Conservation (phyloP, 306 rosid genomes). For the Vicia faba region DNA sequence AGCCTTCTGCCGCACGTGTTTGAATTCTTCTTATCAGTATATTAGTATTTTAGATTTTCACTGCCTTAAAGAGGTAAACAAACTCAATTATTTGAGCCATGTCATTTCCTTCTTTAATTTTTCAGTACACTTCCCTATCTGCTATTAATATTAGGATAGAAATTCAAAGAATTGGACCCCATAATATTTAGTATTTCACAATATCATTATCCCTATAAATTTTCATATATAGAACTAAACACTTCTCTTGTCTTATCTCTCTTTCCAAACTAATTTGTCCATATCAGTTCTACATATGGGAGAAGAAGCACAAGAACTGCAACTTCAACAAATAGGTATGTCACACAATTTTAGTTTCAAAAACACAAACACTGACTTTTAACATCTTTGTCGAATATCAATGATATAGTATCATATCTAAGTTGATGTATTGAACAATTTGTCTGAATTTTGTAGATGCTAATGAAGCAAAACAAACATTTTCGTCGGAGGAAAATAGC, state of each 20-base stretch:
- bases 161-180: too few relatives aligned
- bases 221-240: too few relatives aligned
- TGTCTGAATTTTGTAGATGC: constrained; percentile 1
- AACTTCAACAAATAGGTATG: neutral
- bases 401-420: neutral
- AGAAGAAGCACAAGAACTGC: neutral
- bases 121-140: neutral
- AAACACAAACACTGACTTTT: neutral
- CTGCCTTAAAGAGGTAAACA: neutral
- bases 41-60: neutral
- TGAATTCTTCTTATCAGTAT: neutral
- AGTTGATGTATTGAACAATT: neutral
- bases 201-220: neutral
- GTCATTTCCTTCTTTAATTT: too few relatives aligned
- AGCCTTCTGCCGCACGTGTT: neutral
- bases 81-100: neutral
- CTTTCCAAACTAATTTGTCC: neutral
- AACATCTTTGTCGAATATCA: too few relatives aligned
- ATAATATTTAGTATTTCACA: too few relatives aligned
- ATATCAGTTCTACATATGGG: neutral
- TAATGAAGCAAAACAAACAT: constrained; percentile 30
- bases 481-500: neutral
- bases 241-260: neutral
- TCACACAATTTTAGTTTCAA: neutral
- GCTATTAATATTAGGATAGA: neutral